Conservation (phyloP, 768 basidiomycete genomes). For the Cytidiella melzeri region DNA sequence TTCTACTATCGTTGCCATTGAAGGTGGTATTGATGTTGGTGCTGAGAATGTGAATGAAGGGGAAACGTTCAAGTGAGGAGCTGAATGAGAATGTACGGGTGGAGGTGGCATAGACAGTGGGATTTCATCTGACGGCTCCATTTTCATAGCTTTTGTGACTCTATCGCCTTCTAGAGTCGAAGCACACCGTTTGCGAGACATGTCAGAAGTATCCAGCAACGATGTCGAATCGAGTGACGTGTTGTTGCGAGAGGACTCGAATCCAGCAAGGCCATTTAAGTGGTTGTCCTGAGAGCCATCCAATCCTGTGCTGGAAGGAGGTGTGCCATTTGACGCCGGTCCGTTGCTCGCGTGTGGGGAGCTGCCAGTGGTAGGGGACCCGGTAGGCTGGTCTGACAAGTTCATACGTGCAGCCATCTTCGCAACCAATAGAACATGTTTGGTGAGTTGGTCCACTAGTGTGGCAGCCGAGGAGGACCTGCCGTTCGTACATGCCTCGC, state of each 20-base stretch:
- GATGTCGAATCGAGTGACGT: constrained; percentile 23
- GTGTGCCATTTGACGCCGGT: constrained; percentile 9
- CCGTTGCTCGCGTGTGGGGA: constrained; percentile 14
- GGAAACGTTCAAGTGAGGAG: constrained; percentile 15
- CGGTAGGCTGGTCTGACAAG: constrained; percentile 14
- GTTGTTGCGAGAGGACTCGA: constrained; percentile 14
- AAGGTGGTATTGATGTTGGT: constrained; percentile 11
- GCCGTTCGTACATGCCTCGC: constrained; percentile 24
- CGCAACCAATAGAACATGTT: constrained; percentile 22
- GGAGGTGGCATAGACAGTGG: constrained; percentile 20
- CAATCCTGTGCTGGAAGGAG: constrained; percentile 8
- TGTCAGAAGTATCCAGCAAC: constrained; percentile 31
- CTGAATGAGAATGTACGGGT: constrained; percentile 3
- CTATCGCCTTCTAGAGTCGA: constrained; percentile 42
- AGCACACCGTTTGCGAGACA: constrained; percentile 46
- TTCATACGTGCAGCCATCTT: constrained; percentile 23
- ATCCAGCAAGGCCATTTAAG: constrained; percentile 17
- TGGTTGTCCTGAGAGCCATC: constrained; percentile 18
- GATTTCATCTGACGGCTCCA: constrained; percentile 41
- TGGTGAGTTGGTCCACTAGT: constrained; percentile 22
- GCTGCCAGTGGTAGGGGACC: constrained; percentile 4
- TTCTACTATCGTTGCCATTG: constrained; percentile 23
- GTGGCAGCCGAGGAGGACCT: constrained; percentile 20
- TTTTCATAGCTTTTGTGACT: constrained; percentile 41
- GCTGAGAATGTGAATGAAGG: constrained; percentile 22